Base-by-base conservation (phyloP, 177 flowering plant species). In the Telopea speciosissima region DNA sequence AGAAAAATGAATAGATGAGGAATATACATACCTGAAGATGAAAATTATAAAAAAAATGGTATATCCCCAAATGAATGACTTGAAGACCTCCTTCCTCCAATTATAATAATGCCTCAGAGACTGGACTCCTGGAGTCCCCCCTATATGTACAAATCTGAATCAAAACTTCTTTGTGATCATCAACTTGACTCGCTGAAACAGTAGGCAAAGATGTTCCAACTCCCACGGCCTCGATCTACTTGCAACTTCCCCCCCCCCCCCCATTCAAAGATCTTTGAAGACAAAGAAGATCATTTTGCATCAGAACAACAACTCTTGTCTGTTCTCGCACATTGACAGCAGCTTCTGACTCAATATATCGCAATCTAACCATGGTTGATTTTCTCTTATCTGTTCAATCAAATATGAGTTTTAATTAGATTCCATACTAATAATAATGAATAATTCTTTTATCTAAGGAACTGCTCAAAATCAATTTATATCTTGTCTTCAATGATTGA, bases 21-120 rank as follows among this genome's bases (percentile, higher is more conserved):
- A 33, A 71, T 42, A 12, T n/a, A 0, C 12, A 17, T 62, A 85
- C 88, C 85, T 87, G 86, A 70, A 89, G 78, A 79, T 87, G 90
- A 45, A 88, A 74, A 74, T 65, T 87, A 67, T 74, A n/a, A n/a
- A 76, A 74, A 87, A 81, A 70, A 78, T 75, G 76, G 78, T n/a
- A n/a, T 79, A 13, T 79, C 85, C 25, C 77, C 80, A 73, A 49
- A 67, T 23, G 84, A 65, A 83, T 31, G 1, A 84, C 66, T n/a
- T 62, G 24, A 74, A 83, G 76, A 0, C 87, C 87, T 17, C 82
- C 84, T 3, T 79, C 70, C 69, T 85, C 90, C 74, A 89, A 75
- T 33, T 63, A 49, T 13, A 49, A 62, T 26, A 89, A 60, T 72
- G 80, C 74, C 17, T 81, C 66, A 67, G 85, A 85, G 5, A 85